Conservation (phyloP, 1,139 yeast genomes). For the Hansenula anomala region DNA sequence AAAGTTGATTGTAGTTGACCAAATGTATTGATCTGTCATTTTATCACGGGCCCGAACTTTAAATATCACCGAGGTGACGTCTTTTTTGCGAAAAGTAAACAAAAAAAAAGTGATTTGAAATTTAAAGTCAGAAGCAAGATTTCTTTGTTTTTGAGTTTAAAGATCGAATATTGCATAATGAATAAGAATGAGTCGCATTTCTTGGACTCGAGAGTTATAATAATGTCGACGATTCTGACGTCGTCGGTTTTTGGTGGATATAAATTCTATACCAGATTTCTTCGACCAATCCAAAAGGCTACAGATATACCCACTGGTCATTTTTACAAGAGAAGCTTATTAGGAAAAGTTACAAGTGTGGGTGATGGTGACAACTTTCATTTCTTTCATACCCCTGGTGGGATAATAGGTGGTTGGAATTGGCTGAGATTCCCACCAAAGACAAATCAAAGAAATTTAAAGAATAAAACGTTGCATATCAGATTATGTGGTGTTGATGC, state of each 20-base stretch:
- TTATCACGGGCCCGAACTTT: no score
- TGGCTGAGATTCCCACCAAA: constrained; percentile 64
- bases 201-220: constrained; percentile 15
- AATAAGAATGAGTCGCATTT: not conserved
- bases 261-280: constrained; percentile 29
- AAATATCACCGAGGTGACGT: no score
- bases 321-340: constrained; percentile 43
- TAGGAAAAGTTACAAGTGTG: constrained; percentile 83
- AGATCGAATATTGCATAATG: not conserved
- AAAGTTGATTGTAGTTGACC: no score
- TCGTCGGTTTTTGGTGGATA: constrained; percentile 31
- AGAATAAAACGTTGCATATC: constrained; percentile 40
- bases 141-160: no score
- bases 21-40: no score
- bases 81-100: constrained; percentile 1
- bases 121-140: no score
- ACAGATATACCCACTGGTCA: constrained; percentile 34
- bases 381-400: constrained; percentile 93
- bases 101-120: not conserved
- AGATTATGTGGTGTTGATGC: constrained; percentile 97
- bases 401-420: constrained; percentile 85
- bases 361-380: constrained; percentile 98
- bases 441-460: constrained; percentile 31
- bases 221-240: constrained; percentile 26
- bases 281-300: constrained; percentile 34